phyloP scores from a whole-genome alignment of 805 yeast species.

The Metschnikowia amazonensis region DNA sequence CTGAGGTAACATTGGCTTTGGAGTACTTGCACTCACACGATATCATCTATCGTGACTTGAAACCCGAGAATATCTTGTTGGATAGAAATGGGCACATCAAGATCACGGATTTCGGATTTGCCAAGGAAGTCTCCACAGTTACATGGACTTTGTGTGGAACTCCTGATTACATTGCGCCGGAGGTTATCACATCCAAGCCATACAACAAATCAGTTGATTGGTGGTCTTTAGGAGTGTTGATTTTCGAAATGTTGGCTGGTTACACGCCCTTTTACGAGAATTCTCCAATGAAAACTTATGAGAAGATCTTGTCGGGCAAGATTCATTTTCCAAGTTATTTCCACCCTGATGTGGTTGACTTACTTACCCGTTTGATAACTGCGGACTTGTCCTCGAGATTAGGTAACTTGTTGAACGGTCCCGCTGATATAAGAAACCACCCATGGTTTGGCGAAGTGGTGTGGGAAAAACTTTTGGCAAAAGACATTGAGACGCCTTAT shows the following conservation, averaged over 20 bases:
- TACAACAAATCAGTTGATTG: constrained; percentile 62
- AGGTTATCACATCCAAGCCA: constrained; percentile 60
- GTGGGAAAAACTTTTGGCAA: constrained; percentile 53
- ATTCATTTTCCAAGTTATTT: constrained; percentile 51
- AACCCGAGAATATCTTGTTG: constrained; percentile 57
- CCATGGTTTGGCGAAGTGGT: constrained; percentile 60
- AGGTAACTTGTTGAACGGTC: constrained; percentile 57
- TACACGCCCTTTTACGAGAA: constrained; percentile 61
- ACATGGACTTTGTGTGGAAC: constrained; percentile 64
- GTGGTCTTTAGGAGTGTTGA: constrained; percentile 62
- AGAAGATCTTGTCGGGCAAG: constrained; percentile 52
- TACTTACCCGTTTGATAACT: constrained; percentile 48
- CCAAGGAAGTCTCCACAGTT: constrained; percentile 56
- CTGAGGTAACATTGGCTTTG: constrained; percentile 55
- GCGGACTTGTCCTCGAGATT: constrained; percentile 53
- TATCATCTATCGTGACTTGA: constrained; percentile 57
- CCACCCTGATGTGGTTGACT: constrained; percentile 51
- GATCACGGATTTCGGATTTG: constrained; percentile 60
- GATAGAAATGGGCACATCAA: constrained; percentile 60
- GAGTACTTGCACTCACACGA: constrained; percentile 58
- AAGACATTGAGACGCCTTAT: constrained; percentile 61
- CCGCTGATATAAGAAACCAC: constrained; percentile 53
- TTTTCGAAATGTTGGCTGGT: constrained; percentile 60
- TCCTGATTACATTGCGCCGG: constrained; percentile 64
- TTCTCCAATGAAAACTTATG: constrained; percentile 61